Conservation (phyloP, 2,329 filamentous ascomycete species). For the Pseudogymnoascus sp. region DNA sequence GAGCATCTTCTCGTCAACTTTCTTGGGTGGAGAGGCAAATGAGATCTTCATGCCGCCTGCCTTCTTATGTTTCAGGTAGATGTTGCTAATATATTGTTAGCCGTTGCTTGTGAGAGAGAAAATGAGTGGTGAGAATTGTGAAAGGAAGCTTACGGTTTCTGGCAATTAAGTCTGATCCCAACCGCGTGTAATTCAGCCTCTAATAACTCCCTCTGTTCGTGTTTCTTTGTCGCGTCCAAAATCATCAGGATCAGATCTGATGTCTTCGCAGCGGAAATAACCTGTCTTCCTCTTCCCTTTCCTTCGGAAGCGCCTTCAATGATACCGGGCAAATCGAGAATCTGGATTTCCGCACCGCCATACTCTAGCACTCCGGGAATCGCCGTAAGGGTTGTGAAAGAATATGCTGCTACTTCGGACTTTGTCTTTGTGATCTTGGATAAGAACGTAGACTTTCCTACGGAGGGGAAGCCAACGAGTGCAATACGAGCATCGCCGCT, state of each 20-base stretch:
- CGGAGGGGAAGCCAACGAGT: conserved; percentile 95
- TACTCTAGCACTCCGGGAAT: conserved; percentile 97
- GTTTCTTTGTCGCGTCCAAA: conserved; percentile 90
- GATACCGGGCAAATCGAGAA: conserved; percentile 94
- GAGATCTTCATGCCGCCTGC: conserved; percentile 98
- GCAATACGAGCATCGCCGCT: conserved; percentile 94
- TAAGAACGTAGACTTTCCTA: conserved; percentile 97
- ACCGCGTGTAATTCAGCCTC: conserved; percentile 93
- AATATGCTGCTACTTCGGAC: conserved; percentile 90
- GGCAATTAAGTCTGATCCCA: conserved; percentile 84
- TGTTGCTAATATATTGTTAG: conserved; percentile 55
- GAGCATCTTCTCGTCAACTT: conserved; percentile 94
- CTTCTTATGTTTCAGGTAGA: conserved; percentile 93
- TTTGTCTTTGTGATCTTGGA: conserved; percentile 98
- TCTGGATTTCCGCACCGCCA: conserved; percentile 94
- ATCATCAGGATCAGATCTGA: conserved; percentile 97
- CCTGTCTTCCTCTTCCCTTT: conserved; percentile 89
- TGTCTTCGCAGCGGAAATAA: conserved; percentile 96
- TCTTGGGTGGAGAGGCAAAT: conserved; percentile 81
- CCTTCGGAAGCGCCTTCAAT: conserved; percentile 95
- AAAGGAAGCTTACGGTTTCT: conserved; percentile 62
- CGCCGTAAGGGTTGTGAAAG: conserved; percentile 94
- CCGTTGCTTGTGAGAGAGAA: background rate
- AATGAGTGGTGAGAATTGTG: background rate
- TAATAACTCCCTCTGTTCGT: conserved; percentile 80